Base-by-base conservation (phyloP, 257 asterid species). In the Linderniella brevidens region DNA sequence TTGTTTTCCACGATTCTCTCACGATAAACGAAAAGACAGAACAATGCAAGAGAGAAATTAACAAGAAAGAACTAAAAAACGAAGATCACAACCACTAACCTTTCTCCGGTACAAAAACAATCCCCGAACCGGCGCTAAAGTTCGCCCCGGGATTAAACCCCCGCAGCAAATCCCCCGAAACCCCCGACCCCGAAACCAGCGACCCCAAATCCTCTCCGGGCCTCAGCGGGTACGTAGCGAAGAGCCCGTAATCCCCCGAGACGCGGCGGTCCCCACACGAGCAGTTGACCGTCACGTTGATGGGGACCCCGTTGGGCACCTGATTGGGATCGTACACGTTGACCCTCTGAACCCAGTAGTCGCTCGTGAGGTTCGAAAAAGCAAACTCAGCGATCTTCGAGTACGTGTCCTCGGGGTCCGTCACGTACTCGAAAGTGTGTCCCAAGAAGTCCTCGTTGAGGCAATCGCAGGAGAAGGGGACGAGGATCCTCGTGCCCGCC, bases 391-490 rank as follows among this genome's bases (percentile, higher is more conserved):
- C 83, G 48, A 84, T 19, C 42, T 36, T 73, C 0, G 17, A 49
- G n/a, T 84, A 84, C 0, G 93, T 84, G 16, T 84, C 95, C 0
- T 74, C 84, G 17, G 35, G 15, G 38, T 64, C 76, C 0, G 84
- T 84, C 13, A 37, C 17, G 57, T 84, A 84, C 32, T 45, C 36
- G 37, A 84, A 84, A 1, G 74, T 71, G 59, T 84, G 86, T 1
- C 92, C 95, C 41, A 77, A 54, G 68, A 80, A 84, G 52, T 80
- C 93, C 1, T 76, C 90, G 32, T 80, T 79, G 37, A 84, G n/a
- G 61, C 95, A 84, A 19, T 84, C 79, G 12, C 95, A 84, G 0
- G 93, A 51, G 19, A 84, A 84, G 7, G 95, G 95, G 47, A 80
- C 63, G 41, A 58, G 54, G 67, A 84, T 66, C 8, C 86, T 65